Conservation (phyloP, 176 grass and related monocot species). For the Triticum monococcum region DNA sequence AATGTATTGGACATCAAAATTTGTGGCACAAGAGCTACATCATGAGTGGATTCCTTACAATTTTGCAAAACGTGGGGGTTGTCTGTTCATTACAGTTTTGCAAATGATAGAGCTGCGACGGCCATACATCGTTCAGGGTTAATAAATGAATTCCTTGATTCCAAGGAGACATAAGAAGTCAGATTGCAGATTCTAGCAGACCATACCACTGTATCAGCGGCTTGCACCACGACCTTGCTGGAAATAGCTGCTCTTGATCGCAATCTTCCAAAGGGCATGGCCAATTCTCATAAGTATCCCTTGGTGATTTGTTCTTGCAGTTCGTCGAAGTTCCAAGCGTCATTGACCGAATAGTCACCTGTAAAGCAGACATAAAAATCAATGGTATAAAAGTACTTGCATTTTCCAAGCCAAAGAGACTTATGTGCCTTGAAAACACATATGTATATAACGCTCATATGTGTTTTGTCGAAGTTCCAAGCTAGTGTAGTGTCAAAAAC, state of each 20-base stretch:
- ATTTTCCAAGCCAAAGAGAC: background rate
- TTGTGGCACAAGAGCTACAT: background rate
- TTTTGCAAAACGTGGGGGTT: background rate
- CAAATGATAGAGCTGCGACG: background rate
- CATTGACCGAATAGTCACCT: constrained; percentile 82
- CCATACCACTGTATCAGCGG: background rate
- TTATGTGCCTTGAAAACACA: background rate
- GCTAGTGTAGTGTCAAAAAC: too few species aligned
- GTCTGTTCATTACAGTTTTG: background rate
- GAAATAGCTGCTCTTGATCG: background rate
- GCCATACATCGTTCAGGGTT: too few species aligned
- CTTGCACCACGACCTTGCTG: background rate
- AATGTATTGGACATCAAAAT: background rate
- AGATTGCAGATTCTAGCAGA: background rate
- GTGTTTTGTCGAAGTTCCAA: background rate
- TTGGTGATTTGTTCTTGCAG: constrained; percentile 74
- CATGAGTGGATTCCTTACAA: background rate
- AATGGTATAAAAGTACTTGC: background rate
- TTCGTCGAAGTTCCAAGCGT: constrained; percentile 80
- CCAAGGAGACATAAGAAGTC: background rate
- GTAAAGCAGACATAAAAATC: background rate
- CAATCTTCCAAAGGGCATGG: background rate
- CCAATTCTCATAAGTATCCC: constrained; percentile 59
- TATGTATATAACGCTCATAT: background rate
- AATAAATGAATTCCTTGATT: background rate